Percentiles rank a stretch among this genome's conserved stretches.
Conservation (phyloP, 441 rosid genomes). For the Gossypium gossypioides region DNA sequence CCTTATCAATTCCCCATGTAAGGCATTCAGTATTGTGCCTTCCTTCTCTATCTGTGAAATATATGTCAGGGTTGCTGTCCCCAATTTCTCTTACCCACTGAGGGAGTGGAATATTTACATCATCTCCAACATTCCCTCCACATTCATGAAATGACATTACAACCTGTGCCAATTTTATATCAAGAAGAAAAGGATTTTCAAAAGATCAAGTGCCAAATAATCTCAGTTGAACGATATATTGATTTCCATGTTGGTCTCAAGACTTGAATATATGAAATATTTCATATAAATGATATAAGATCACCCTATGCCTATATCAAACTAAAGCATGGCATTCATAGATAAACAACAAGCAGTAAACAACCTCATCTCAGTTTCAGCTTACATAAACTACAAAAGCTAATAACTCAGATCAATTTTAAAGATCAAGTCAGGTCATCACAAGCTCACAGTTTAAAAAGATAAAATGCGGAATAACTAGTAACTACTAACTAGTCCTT, state of each 20-base stretch:
- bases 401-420: neutral
- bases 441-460: neutral
- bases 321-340: neutral
- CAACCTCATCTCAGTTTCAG: neutral
- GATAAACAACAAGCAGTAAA: neutral
- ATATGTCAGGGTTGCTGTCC: constrained; percentile 61
- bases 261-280: neutral
- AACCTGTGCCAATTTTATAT: constrained; percentile 34
- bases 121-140: constrained; percentile 78
- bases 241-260: neutral
- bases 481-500: neutral
- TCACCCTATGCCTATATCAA: neutral
- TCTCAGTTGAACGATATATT: neutral
- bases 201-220: neutral
- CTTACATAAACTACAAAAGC: neutral
- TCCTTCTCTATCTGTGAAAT: constrained; percentile 60
- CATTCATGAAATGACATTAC: constrained; percentile 72
- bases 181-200: constrained; percentile 11
- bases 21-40: constrained; percentile 50
- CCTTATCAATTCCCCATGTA: constrained; percentile 70
- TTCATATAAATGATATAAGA: neutral
- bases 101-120: constrained; percentile 61
- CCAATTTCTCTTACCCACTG: constrained; percentile 56
- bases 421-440: neutral
- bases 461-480: neutral